Base-by-base conservation (phyloP, 1,284 basidiomycete genomes). In the Xerocomus amazonicus region DNA sequence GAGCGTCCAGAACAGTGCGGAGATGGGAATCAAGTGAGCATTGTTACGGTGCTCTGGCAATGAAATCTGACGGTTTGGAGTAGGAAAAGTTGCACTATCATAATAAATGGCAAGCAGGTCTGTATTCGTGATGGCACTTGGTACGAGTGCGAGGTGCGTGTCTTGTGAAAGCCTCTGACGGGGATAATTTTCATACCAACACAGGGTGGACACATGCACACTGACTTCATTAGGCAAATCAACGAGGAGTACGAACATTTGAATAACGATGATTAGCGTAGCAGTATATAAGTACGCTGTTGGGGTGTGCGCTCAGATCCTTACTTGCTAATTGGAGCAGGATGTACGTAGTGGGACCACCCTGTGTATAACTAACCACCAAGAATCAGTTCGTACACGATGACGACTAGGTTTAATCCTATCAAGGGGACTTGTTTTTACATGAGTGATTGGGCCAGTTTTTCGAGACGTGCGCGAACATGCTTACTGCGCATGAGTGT, bases 401-500 rank as follows among this genome's bases (percentile, higher is more conserved):
- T 94, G 53, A 94, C 81, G 54, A 88, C 70, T 44, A 90, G 77
- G 69, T 96, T 96, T 38, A 89, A 63, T 29, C 76, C 83, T 66
- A 96, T 95, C 40, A 96, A 73, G 38, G 92, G 92, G 76, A 96
- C 92, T 95, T n/a, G n/a, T n/a, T 52, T 50, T 45, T n/a, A 46
- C 36, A 55, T 54, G 57, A 52, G 43, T 32, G 44, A 32, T 49
- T 36, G 56, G 52, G 28, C 50, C 47, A 54, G 14, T 52, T 36
- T 51, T 48, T 12, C 6, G 41, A 46, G 12, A 52, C 51, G 50
- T 45, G 48, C 42, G 51, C n/a, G 44, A 65, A 61, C 62, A 68
- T 34, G 65, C 63, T 65, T 68, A 98, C 95, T 92, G 69, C 96
- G 83, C 87, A 98, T 89, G 55, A 98, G 76, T 48, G 93, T 97